Conservation (phyloP, 2,329 filamentous ascomycete species). For the Emydomyces testavorans region DNA sequence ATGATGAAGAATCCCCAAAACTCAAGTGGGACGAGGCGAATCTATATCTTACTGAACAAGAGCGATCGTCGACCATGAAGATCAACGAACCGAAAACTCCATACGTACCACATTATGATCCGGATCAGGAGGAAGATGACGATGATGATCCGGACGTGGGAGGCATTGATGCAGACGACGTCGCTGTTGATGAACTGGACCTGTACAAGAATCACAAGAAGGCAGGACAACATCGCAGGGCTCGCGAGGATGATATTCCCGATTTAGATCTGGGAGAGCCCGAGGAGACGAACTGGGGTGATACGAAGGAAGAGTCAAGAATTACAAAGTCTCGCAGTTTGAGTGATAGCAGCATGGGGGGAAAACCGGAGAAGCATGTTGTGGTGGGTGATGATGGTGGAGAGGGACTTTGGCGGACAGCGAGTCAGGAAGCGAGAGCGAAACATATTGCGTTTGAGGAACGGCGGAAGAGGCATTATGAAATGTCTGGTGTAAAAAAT, state of each 20-base stretch:
- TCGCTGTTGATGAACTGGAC: constrained; percentile 59
- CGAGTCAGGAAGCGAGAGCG: constrained; percentile 61
- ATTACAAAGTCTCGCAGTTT: constrained; percentile 33
- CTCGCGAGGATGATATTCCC: constrained; percentile 68
- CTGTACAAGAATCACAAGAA: constrained; percentile 30
- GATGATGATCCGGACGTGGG: constrained; percentile 28
- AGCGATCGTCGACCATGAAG: constrained; percentile 94
- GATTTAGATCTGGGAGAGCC: constrained; percentile 86
- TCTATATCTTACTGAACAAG: constrained; percentile 90
- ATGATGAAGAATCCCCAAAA: constrained; percentile 55
- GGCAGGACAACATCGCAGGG: constrained; percentile 22
- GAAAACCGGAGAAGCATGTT: constrained; percentile 58
- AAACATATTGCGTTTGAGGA: constrained; percentile 89
- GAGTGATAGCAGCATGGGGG: constrained; percentile 27
- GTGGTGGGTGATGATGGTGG: constrained; percentile 52
- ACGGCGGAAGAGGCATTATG: constrained; percentile 91
- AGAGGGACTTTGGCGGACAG: constrained; percentile 38
- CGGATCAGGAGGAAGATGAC: constrained; percentile 73
- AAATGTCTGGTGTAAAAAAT: constrained; percentile 91
- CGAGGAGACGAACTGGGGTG: constrained; percentile 48
- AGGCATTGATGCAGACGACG: constrained; percentile 54
- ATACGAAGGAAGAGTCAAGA: constrained; percentile 33
- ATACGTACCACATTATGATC: constrained; percentile 85
- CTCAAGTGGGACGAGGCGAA: constrained; percentile 99
- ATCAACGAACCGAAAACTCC: constrained; percentile 98